Percentiles rank a stretch among this genome's conserved stretches.
phyloP scores from a whole-genome alignment of 2,329 filamentous ascomycete species.

The Teratosphaeria nubilosa region DNA sequence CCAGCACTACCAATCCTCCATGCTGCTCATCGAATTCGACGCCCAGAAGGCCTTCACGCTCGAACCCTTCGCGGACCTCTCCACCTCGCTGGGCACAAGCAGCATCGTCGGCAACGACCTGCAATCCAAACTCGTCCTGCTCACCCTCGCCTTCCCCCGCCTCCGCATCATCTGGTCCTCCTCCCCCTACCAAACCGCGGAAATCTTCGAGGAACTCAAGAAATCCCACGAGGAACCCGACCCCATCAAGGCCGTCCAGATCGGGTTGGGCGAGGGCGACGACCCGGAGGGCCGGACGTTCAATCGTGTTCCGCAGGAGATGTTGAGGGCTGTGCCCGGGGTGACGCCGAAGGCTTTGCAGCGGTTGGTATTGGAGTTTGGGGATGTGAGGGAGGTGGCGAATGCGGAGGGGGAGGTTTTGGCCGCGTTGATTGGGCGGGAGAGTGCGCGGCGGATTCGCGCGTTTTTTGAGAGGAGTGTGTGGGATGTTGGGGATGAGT shows the following conservation, averaged over 20 bases:
- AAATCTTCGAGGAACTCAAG: slow-evolving; percentile 93
- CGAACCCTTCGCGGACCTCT: slow-evolving; percentile 45
- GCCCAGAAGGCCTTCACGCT: slow-evolving; percentile 95
- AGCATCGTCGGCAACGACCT: slow-evolving; percentile 59
- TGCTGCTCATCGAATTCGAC: slow-evolving; percentile 96
- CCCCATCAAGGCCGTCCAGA: slow-evolving; percentile 72
- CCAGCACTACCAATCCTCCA: slow-evolving; percentile 76
- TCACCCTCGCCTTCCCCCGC: slow-evolving; percentile 83
- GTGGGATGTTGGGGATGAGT: slow-evolving; percentile 34
- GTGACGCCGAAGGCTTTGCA: slow-evolving; percentile 70
- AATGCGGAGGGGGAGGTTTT: slow-evolving; percentile 74
- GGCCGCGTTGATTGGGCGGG: slow-evolving; percentile 62
- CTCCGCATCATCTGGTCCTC: slow-evolving; percentile 90
- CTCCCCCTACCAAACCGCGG: slow-evolving; percentile 88
- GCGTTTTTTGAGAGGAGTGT: slow-evolving; percentile 68
- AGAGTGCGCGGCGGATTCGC: slow-evolving; percentile 65
- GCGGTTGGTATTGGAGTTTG: slow-evolving; percentile 59
- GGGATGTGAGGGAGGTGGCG: slow-evolving; percentile 70
- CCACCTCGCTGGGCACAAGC: slow-evolving; percentile 52
- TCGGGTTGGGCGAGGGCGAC: slow-evolving; percentile 59
- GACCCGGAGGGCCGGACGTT: slow-evolving; percentile 54
- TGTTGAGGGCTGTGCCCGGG: slow-evolving; percentile 76
- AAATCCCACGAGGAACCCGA: slow-evolving; percentile 83
- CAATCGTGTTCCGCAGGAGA: slow-evolving; percentile 79
- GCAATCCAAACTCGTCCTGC: slow-evolving; percentile 81